Evolutionary conservation across 306 rosid genomes (phyloP).

Genomic region (Elaeagnus macrophylla): DNA sequence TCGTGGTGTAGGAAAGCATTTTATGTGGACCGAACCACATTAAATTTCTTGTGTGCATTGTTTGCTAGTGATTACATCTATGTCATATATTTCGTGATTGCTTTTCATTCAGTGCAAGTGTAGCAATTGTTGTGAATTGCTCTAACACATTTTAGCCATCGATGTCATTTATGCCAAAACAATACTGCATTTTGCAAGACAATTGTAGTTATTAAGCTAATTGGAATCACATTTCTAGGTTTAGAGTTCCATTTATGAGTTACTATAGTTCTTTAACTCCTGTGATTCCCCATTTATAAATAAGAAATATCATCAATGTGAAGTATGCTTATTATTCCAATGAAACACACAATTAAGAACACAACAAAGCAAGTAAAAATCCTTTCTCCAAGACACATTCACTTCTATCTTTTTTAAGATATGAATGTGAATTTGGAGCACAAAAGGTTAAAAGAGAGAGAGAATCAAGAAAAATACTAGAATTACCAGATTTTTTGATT

Average conservation of each 20-base stretch:
- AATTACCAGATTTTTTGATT: too few species aligned
- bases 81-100: too few species aligned
- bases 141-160: too few species aligned
- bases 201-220: constrained; percentile 85
- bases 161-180: constrained; percentile 86
- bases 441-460: constrained; percentile 1
- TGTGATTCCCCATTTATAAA: too few species aligned
- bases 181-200: constrained; percentile 92
- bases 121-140: too few species aligned
- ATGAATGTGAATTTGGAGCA: constrained; percentile 6
- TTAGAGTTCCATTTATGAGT: constrained; percentile 78
- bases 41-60: too few species aligned
- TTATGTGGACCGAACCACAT: too few species aligned
- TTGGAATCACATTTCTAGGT: constrained; percentile 76
- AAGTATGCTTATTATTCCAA: constrained; percentile 30
- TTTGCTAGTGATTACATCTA: too few species aligned
- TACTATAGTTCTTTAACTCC: constrained; percentile 62
- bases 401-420: constrained; percentile 25
- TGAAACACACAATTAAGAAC: constrained; percentile 30
- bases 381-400: constrained; percentile 39
- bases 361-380: constrained; percentile 26
- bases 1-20: too few species aligned
- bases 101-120: too few species aligned
- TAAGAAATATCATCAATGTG: constrained; percentile 34
- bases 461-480: too few species aligned